Conservation (phyloP, 441 rosid species). For the Adansonia gregorii region DNA sequence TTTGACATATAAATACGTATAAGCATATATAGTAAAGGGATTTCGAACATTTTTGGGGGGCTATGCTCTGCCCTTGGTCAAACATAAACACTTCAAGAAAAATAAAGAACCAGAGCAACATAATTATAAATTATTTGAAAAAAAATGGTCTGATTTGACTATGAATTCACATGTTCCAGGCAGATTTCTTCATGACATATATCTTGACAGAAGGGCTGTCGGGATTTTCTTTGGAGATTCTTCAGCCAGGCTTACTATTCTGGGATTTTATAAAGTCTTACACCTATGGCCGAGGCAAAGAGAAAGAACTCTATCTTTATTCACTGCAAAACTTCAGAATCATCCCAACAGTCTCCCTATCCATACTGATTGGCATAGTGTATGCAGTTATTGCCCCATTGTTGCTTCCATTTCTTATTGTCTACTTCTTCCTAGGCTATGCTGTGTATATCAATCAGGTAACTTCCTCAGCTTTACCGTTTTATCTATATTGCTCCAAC, state of each 20-base stretch:
- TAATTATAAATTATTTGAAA: slow-evolving; percentile 1
- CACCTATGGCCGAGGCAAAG: slow-evolving; percentile 53
- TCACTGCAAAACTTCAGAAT: slow-evolving; percentile 75
- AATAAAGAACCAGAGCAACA: too few species aligned
- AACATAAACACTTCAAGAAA: too few species aligned
- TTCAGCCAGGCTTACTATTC: slow-evolving; percentile 68
- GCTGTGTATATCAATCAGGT: slow-evolving; percentile 85
- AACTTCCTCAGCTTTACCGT: background rate
- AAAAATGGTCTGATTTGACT: slow-evolving; percentile 18
- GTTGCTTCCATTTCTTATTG: slow-evolving; percentile 79
- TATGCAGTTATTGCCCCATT: slow-evolving; percentile 82
- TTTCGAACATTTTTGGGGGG: too few species aligned
- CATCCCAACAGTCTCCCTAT: slow-evolving; percentile 71
- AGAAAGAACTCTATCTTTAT: slow-evolving; percentile 68
- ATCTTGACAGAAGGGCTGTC: slow-evolving; percentile 82
- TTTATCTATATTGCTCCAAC: background rate
- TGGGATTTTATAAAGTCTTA: slow-evolving; percentile 56
- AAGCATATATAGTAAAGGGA: too few species aligned
- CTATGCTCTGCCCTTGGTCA: too few species aligned
- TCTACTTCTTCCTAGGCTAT: slow-evolving; percentile 80
- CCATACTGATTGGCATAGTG: slow-evolving; percentile 76
- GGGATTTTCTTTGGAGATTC: slow-evolving; percentile 82
- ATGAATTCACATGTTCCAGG: slow-evolving; percentile 44
- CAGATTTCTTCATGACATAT: slow-evolving; percentile 86
- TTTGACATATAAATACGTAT: too few species aligned